Conservation (phyloP, 1,284 basidiomycete genomes). For the Microbotryum intermedium region DNA sequence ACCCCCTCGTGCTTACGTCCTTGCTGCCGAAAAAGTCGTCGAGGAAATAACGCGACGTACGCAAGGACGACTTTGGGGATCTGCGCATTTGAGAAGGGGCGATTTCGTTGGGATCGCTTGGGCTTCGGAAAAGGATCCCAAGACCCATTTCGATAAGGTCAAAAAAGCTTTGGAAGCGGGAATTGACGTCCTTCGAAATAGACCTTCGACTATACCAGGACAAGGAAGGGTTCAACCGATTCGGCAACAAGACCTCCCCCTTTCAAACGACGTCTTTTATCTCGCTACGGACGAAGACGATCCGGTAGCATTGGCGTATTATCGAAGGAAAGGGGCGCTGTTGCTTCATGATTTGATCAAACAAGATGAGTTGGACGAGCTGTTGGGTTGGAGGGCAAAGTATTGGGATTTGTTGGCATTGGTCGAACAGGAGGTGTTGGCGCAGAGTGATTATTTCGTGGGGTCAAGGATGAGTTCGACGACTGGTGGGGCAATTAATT, state of each 20-base stretch:
- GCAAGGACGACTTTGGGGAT: constrained; percentile 13
- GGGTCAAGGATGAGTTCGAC: constrained; percentile 45
- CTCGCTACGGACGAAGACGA: constrained; percentile 48
- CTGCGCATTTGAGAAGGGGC: constrained; percentile 44
- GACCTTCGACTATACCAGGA: too few relatives aligned
- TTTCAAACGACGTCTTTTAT: constrained; percentile 36
- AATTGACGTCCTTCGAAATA: too few relatives aligned
- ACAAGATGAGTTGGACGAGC: constrained; percentile 39
- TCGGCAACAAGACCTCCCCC: too few relatives aligned
- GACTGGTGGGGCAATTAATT: constrained; percentile 44
- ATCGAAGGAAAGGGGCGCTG: constrained; percentile 41
- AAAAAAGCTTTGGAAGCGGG: too few relatives aligned
- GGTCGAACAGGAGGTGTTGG: constrained; percentile 45
- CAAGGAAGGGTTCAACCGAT: too few relatives aligned
- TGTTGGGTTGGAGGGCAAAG: constrained; percentile 45
- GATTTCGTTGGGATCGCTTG: too few relatives aligned
- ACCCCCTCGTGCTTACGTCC: constrained; percentile 27
- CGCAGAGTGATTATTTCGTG: constrained; percentile 44
- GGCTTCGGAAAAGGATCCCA: too few relatives aligned
- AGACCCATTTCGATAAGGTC: too few relatives aligned
- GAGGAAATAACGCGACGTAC: too few relatives aligned
- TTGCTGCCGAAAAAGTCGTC: too few relatives aligned
- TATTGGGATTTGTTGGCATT: constrained; percentile 46
- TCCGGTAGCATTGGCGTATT: constrained; percentile 38
- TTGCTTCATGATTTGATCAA: constrained; percentile 45